Conservation (phyloP, 257 asterid species). For the Ilex asprella region DNA sequence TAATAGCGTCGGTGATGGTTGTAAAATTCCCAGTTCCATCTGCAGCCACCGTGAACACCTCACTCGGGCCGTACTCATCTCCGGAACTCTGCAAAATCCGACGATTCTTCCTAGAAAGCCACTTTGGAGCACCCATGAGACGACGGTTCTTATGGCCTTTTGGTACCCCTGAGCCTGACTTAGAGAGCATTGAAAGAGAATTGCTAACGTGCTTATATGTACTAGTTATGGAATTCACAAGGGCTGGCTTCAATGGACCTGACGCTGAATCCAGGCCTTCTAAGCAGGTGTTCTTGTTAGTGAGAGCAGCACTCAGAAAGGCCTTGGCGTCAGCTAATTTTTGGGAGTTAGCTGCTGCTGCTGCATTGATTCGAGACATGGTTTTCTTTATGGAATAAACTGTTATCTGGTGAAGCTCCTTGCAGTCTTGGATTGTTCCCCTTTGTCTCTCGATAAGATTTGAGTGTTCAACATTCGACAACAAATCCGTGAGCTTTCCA, state of each 20-base stretch:
- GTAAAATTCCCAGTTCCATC: slow-evolving; percentile 77
- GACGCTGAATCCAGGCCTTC: slow-evolving; percentile 62
- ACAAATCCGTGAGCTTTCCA: slow-evolving; percentile 34
- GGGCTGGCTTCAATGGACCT: slow-evolving; percentile 44
- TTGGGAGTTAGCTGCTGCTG: slow-evolving; percentile 11
- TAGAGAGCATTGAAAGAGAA: slow-evolving; percentile 48
- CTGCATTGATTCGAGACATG: slow-evolving; percentile 17
- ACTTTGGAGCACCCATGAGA: slow-evolving; percentile 48
- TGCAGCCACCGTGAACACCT: slow-evolving; percentile 53
- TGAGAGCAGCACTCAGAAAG: slow-evolving; percentile 64
- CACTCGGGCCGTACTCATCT: slow-evolving; percentile 35
- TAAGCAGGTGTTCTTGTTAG: slow-evolving; percentile 65
- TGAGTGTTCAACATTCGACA: slow-evolving; percentile 24
- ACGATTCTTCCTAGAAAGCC: slow-evolving; percentile 45
- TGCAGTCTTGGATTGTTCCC: slow-evolving; percentile 69
- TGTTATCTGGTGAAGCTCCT: slow-evolving; percentile 66
- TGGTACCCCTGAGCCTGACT: slow-evolving; percentile 8
- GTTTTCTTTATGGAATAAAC: slow-evolving; percentile 43
- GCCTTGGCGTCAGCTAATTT: slow-evolving; percentile 49
- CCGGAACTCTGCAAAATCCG: slow-evolving; percentile 37
- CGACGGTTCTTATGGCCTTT: slow-evolving; percentile 31
- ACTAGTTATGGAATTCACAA: slow-evolving; percentile 29
- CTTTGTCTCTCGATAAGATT: slow-evolving; percentile 52
- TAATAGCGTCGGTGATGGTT: slow-evolving; percentile 47
- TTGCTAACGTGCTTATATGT: slow-evolving; percentile 61